Evolutionary conservation across 768 basidiomycete genomes (phyloP), one percentile per base, ranked within the genome.

Genomic region (Tubosaeta sp.): DNA sequence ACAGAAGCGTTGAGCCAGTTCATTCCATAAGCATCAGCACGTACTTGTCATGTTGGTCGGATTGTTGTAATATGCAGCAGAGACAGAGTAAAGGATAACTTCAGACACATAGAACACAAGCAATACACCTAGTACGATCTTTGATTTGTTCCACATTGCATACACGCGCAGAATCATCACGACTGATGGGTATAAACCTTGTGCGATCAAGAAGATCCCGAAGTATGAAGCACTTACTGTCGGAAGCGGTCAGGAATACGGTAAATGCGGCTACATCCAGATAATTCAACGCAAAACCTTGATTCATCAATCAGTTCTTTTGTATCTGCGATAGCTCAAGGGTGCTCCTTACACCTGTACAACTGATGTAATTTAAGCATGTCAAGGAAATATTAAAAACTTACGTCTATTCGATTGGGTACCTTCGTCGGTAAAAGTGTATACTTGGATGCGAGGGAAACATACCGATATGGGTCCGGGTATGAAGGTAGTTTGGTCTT

Each of bases 111-210:
- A 63, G 24, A 56, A 8, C 16, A 44, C 42, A 4, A 64, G 52
- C 10, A 63, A 54, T 19, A 53, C n/a, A 8, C 46, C 40, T 8
- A 63, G 40, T 27, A 63, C 24, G 12, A 41, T 24, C 48, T 16
- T 59, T 16, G 59, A 59, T 32, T 34, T 45, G 18, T 35, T 18
- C 34, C 64, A 64, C 48, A 65, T 51, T n/a, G 63, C 60, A 27
- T 64, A 65, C 12, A 65, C 52, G 0, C 62, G 57, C 7, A 64
- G 27, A 45, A 64, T 57, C 62, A 64, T 64, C 29, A 58, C 39
- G 8, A 63, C 62, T 64, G 34, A 16, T 45, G 2, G 29, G 6
- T 16, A 6, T 11, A 18, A 6, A 29, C 2, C 11, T 9, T 12
- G 19, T 13, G 6, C 40, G 25, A 43, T 19, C 6, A 3, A n/a